Evolutionary conservation across 441 rosid genomes (phyloP).

Genomic region (Dalechampia spathulata): DNA sequence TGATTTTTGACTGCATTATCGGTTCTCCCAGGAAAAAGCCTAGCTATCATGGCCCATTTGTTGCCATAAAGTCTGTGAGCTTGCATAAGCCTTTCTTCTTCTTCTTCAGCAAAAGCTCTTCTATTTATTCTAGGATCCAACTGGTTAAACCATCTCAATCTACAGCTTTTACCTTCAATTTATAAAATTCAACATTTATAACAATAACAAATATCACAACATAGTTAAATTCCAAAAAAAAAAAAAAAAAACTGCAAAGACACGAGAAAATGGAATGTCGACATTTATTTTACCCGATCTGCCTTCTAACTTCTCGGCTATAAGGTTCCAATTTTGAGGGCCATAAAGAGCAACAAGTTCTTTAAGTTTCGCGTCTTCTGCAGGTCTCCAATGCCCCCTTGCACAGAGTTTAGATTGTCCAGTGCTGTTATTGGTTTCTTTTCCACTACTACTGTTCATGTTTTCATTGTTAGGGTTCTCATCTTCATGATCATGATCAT

Average conservation of each 20-base stretch:
- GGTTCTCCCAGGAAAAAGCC: constrained; percentile 82
- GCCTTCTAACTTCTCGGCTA: constrained; percentile 73
- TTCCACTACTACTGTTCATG: constrained; percentile 10
- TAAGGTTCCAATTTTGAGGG: constrained; percentile 91
- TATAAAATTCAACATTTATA: background rate
- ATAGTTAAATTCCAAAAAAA: background rate
- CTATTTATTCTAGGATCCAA: constrained; percentile 80
- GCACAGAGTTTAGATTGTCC: constrained; percentile 56
- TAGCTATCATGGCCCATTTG: constrained; percentile 93
- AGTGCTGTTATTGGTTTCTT: constrained; percentile 32
- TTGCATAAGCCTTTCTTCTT: constrained; percentile 78
- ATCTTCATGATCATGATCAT: constrained; percentile 17
- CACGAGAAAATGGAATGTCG: background rate
- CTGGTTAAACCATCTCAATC: constrained; percentile 87
- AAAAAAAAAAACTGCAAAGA: background rate
- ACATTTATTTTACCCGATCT: constrained; percentile 57
- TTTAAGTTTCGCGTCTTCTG: constrained; percentile 73
- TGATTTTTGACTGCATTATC: constrained; percentile 90
- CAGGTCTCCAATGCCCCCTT: constrained; percentile 86
- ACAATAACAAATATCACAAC: background rate
- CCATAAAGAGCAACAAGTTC: constrained; percentile 74
- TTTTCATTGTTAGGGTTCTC: constrained; percentile 19
- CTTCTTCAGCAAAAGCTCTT: constrained; percentile 71
- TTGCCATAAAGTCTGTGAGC: constrained; percentile 79
- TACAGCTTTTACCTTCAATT: constrained; percentile 66